Evolutionary conservation across 2,329 filamentous ascomycete species (phyloP), one percentile per base, ranked within the genome.

Genomic region (Aulographum hederae): DNA sequence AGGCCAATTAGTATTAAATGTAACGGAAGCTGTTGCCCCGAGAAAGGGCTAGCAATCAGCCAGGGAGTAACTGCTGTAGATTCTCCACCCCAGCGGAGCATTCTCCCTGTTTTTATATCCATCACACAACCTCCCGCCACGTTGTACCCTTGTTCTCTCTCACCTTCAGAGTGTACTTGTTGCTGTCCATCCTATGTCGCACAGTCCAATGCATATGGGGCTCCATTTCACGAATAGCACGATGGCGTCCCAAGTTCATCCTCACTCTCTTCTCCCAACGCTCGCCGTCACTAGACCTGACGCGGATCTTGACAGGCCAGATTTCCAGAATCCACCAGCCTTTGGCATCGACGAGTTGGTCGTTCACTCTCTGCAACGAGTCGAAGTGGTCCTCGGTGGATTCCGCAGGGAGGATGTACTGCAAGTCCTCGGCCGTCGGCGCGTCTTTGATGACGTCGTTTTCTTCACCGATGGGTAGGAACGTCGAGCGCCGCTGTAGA

Each of bases 311-410:
- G 6, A 60, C 45, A 0, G 57, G 57, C 53, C 51, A 58, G 13
- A 56, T 35, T 37, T 61, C 57, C 2, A 60, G 43, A 3, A 58
- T 37, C 57, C 57, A 61, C 57, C 57, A 61, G 3, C 40, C 39
- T 30, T 50, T 56, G 1, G 50, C 49, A 8, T 47, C 31, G 2
- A 36, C 42, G 2, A 60, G 44, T 37, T 54, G 50, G 32, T 61
- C 57, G 29, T 58, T 58, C 8, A 8, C 8, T 25, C 21, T 25
- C 43, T n/a, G 50, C 41, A 55, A 35, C 4, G 50, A 44, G 34
- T 61, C 57, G 30, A 60, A 59, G 37, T 53, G 51, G 33, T 59
- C 54, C 42, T 61, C 57, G 4, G 48, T 46, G 26, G 51, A 46
- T 35, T 61, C 57, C 0, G 57, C 52, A 1, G 55, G 40, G 32